Base-by-base conservation (phyloP, 2,329 filamentous ascomycete species). In the Harringtonia lauricola region DNA sequence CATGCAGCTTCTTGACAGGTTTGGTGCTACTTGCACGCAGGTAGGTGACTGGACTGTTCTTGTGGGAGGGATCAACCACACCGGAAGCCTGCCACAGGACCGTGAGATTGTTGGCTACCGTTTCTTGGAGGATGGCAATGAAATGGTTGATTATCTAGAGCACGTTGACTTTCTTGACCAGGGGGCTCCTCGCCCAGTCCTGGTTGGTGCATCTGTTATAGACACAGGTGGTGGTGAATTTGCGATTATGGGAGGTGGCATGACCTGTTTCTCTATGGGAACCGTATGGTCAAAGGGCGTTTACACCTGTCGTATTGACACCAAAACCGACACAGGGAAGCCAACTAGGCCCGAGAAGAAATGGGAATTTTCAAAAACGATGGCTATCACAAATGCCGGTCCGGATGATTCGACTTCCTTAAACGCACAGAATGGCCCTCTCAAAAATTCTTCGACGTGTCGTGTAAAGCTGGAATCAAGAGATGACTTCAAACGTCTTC, bases 201-300 rank as follows among this genome's bases (percentile, higher is more conserved):
- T 94, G 40, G 68, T 87, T 41, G 87, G 89, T 2, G 73, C 79
- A 44, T 79, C 79, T 5, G 65, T 72, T 8, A 60, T 73, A 14
- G 56, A 64, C 24, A 62, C 71, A 1, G 63, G 64, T 24, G 54
- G 65, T 35, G 63, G 68, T 26, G 62, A 71, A 17, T 54, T 88
- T 3, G 54, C 86, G 10, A 64, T 94, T 8, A 60, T 83, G 39
- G 87, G 87, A 2, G 89, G 89, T 15, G 89, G 87, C 31, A 86
- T 84, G 15, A 86, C 87, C 0, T 94, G 87, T 59, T 94, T 94
- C 65, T 88, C 86, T 0, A 94, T 94, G 72, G 88, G 88, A 2
- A 85, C 84, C 8, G 88, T 77, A 55, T 94, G 86, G 85, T 89
- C 88, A 41, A 68, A 70, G 28, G 76, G 76, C 2, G 65, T 71